Evolutionary conservation across 1,139 yeast genomes (phyloP).

Genomic region (Suhomyces chickasaworum): DNA sequence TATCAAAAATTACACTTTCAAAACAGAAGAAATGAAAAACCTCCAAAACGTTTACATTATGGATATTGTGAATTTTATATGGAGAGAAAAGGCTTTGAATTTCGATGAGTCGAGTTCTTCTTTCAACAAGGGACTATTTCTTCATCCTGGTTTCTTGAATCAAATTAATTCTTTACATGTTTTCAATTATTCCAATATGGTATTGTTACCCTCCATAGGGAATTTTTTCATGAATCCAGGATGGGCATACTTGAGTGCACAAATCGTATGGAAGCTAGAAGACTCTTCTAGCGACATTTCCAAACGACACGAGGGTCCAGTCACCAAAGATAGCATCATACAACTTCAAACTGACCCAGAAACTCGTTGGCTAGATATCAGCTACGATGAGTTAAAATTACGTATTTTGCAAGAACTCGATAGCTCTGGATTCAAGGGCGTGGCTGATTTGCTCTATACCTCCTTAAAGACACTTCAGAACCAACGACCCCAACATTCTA

Average conservation of each 20-base stretch:
- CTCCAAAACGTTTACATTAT: constrained; percentile 56
- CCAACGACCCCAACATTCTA: constrained; percentile 9
- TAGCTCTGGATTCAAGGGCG: constrained; percentile 40
- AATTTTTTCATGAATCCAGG: constrained; percentile 59
- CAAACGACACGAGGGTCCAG: constrained; percentile 49
- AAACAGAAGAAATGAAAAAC: constrained; percentile 28
- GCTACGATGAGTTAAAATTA: constrained; percentile 43
- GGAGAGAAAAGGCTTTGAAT: constrained; percentile 57
- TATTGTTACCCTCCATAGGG: constrained; percentile 39
- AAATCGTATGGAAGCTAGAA: constrained; percentile 50
- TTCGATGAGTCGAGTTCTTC: constrained; percentile 17
- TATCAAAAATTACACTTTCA: constrained; percentile 40
- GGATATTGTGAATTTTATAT: constrained; percentile 61
- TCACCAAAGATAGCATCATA: constrained; percentile 35
- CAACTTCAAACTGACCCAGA: constrained; percentile 23
- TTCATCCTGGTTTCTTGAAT: constrained; percentile 39
- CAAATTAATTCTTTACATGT: constrained; percentile 38
- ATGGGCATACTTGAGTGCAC: constrained; percentile 49
- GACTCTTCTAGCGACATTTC: constrained; percentile 34
- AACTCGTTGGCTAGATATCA: constrained; percentile 32
- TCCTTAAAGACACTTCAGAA: constrained; percentile 46
- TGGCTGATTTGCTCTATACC: constrained; percentile 47
- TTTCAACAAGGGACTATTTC: constrained; percentile 40
- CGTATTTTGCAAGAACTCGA: constrained; percentile 39
- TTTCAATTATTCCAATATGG: constrained; percentile 26